phyloP scores from a whole-genome alignment of 495 filamentous ascomycete genomes.

The Paragyromitra xinjiangensis region DNA sequence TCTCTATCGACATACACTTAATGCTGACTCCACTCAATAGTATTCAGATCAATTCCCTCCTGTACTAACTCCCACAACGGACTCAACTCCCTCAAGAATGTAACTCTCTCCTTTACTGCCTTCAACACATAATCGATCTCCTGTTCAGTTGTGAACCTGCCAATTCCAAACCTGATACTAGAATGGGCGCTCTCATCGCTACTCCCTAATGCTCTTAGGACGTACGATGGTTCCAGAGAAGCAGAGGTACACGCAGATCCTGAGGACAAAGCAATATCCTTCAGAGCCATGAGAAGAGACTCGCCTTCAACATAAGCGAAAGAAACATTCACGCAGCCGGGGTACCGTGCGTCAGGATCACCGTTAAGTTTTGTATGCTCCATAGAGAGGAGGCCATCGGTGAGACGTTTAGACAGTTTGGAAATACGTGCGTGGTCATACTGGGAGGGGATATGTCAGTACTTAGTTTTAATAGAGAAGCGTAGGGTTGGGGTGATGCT shows the following conservation, averaged over 20 bases:
- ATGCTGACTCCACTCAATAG: constrained; percentile 98
- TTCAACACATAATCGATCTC: constrained; percentile 99
- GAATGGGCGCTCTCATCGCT: constrained; percentile 98
- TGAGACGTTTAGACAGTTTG: constrained; percentile 80
- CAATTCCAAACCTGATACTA: constrained; percentile 97
- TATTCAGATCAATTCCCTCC: constrained; percentile 93
- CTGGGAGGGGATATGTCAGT: constrained; percentile 61
- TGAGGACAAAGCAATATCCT: constrained; percentile 96
- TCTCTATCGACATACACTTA: constrained; percentile 57
- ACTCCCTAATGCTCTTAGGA: constrained; percentile 89
- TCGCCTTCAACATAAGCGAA: constrained; percentile 99
- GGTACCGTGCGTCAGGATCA: constrained; percentile 82
- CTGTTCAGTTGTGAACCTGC: constrained; percentile 90
- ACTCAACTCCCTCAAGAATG: constrained; percentile 92
- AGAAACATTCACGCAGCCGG: constrained; percentile 96
- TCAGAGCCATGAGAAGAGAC: constrained; percentile 96
- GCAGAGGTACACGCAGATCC: constrained; percentile 97
- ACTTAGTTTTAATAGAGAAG: neutral
- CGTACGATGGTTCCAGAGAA: constrained; percentile 94
- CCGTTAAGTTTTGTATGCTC: constrained; percentile 95
- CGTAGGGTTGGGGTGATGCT: constrained; percentile 58
- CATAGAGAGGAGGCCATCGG: constrained; percentile 80
- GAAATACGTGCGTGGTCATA: constrained; percentile 89
- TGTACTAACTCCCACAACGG: constrained; percentile 98
- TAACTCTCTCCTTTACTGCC: constrained; percentile 87